Evolutionary conservation across 768 basidiomycete species (phyloP).

Genomic region (Agaricus subrufescens): DNA sequence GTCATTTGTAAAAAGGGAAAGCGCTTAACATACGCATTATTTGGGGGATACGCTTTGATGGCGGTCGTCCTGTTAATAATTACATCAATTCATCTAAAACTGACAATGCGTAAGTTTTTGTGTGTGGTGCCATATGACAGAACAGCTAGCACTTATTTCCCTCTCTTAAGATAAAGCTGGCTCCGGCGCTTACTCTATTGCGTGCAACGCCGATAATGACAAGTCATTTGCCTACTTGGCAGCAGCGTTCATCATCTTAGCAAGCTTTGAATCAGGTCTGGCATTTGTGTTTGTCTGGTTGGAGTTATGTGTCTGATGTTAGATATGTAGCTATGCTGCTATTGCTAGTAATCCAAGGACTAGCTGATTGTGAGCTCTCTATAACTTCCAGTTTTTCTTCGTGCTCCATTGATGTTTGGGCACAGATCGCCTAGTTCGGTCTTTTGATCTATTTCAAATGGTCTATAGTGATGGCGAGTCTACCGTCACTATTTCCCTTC

Average conservation of each 20-base stretch:
- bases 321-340: neutral
- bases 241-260: neutral
- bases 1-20: neutral
- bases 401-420: neutral
- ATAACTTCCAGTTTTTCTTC: neutral
- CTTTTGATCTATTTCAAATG: neutral
- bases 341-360: neutral
- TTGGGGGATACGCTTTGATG: neutral
- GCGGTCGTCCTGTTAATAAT: neutral
- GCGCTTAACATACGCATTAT: neutral
- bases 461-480: neutral
- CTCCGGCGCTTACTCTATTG: neutral
- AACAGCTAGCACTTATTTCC: neutral
- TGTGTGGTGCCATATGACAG: neutral
- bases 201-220: neutral
- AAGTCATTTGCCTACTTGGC: neutral
- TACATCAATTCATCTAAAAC: neutral
- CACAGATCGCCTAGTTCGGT: neutral
- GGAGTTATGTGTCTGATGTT: neutral
- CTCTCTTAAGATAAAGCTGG: neutral
- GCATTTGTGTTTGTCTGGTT: neutral
- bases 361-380: neutral
- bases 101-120: neutral
- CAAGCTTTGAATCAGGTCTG: neutral
- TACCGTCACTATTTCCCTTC: neutral